These are phyloP conservation scores for Cystofilobasidium ferigula DNA, from an alignment of 768 basidiomycete species.

Conservation along the genomic window DNA sequence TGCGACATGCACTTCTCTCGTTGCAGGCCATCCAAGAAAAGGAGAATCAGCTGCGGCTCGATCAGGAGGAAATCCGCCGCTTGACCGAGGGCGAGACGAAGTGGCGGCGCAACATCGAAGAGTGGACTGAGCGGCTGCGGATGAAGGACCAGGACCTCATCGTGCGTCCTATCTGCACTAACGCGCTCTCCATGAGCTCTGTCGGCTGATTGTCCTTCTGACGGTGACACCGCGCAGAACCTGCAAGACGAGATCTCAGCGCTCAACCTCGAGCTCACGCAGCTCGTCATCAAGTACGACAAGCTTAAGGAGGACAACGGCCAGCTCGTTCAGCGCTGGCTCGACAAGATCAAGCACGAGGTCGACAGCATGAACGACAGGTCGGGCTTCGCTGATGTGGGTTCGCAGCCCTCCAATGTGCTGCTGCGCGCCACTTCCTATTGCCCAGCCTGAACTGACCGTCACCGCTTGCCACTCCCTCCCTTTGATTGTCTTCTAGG, in stretches of 20 bases:
- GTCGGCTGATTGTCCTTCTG: constrained; percentile 1
- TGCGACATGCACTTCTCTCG: background rate
- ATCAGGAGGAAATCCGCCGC: constrained; percentile 68
- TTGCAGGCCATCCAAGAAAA: constrained; percentile 66
- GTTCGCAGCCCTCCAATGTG: too few relatives aligned
- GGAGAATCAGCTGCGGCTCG: constrained; percentile 71
- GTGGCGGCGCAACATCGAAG: constrained; percentile 64
- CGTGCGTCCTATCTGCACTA: constrained; percentile 48
- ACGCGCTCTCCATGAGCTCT: constrained; percentile 22
- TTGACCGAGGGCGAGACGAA: constrained; percentile 59
- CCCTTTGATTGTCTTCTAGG: background rate
- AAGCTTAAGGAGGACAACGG: constrained; percentile 87
- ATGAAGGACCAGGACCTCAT: constrained; percentile 74
- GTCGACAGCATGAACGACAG: constrained; percentile 76
- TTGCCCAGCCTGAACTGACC: too few relatives aligned
- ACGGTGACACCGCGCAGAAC: constrained; percentile 46
- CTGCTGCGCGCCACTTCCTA: too few relatives aligned
- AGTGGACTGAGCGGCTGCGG: constrained; percentile 52
- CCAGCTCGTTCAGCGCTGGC: constrained; percentile 87
- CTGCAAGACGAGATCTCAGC: constrained; percentile 92
- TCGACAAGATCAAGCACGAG: constrained; percentile 84
- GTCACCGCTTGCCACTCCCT: background rate
- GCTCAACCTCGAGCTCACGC: constrained; percentile 76
- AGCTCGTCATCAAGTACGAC: constrained; percentile 76
- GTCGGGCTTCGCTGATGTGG: constrained; percentile 5